phyloP scores from a whole-genome alignment of 768 basidiomycete species.

The Suillus alpinus region DNA sequence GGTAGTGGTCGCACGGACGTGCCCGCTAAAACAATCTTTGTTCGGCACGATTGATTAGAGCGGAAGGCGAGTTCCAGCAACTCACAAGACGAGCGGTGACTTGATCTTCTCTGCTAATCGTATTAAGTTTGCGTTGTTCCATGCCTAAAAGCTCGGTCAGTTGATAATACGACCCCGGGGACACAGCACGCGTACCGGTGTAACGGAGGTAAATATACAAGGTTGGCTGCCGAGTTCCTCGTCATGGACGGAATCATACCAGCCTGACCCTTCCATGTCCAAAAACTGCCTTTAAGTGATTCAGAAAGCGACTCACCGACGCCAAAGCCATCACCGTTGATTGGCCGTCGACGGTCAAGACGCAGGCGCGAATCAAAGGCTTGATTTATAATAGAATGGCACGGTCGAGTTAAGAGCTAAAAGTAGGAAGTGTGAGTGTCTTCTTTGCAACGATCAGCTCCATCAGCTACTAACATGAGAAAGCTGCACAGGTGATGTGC shows the following conservation, averaged over 20 bases:
- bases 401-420: slow-evolving; percentile 87
- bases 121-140: slow-evolving; percentile 94
- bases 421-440: slow-evolving; percentile 5
- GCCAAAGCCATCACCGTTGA: slow-evolving; percentile 95
- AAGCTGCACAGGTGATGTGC: slow-evolving; percentile 87
- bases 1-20: slow-evolving; percentile 92
- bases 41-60: not conserved
- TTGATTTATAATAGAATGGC: slow-evolving; percentile 96
- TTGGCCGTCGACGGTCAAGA: slow-evolving; percentile 76
- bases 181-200: slow-evolving; percentile 59
- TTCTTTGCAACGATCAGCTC: not conserved
- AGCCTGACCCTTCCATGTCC: slow-evolving; percentile 49
- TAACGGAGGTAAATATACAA: slow-evolving; percentile 94
- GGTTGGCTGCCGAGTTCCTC: slow-evolving; percentile 84
- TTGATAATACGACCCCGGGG: not conserved
- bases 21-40: slow-evolving; percentile 49
- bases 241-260: slow-evolving; percentile 89
- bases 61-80: slow-evolving; percentile 11
- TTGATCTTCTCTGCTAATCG: slow-evolving; percentile 96
- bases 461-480: slow-evolving; percentile 58
- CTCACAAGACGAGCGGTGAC: slow-evolving; percentile 91
- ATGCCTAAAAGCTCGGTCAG: slow-evolving; percentile 60
- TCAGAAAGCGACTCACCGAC: slow-evolving; percentile 57
- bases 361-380: slow-evolving; percentile 93
- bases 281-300: not conserved